phyloP scores from a whole-genome alignment of 441 rosid species.

The Aleurites moluccanus region DNA sequence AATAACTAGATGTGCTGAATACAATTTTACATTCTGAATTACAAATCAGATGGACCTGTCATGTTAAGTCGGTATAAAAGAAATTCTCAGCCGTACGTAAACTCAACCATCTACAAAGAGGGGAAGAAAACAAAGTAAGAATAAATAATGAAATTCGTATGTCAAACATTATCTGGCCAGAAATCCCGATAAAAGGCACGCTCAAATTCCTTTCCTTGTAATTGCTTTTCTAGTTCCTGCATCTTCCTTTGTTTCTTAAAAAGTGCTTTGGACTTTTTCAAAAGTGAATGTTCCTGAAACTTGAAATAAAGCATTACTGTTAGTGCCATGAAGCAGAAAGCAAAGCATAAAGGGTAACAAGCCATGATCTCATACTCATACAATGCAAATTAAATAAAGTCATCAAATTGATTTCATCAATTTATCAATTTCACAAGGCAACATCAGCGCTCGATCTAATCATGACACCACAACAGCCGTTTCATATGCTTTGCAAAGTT shows the following conservation, averaged over 20 bases:
- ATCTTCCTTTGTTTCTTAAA: constrained; percentile 71
- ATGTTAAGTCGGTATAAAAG: background rate
- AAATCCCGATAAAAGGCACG: constrained; percentile 79
- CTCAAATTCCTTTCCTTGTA: constrained; percentile 75
- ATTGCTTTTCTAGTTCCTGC: constrained; percentile 56
- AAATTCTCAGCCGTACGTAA: background rate
- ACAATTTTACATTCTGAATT: background rate
- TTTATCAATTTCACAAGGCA: constrained; percentile 1
- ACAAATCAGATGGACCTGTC: too few species aligned
- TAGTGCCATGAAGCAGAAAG: constrained; percentile 6
- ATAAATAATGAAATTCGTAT: background rate
- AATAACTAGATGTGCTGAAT: background rate
- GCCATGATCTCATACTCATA: too few species aligned
- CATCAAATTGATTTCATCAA: background rate
- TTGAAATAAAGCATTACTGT: background rate
- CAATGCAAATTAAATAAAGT: background rate
- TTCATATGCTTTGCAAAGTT: too few species aligned
- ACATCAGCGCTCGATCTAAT: background rate
- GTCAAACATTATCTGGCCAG: constrained; percentile 94
- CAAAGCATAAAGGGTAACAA: background rate
- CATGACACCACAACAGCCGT: background rate
- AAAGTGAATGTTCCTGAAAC: constrained; percentile 45
- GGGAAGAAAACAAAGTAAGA: background rate
- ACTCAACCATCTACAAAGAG: too few species aligned
- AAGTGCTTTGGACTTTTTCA: constrained; percentile 48